Base-by-base conservation (phyloP, 2,329 filamentous ascomycete genomes). In the Trichoderma breve region DNA sequence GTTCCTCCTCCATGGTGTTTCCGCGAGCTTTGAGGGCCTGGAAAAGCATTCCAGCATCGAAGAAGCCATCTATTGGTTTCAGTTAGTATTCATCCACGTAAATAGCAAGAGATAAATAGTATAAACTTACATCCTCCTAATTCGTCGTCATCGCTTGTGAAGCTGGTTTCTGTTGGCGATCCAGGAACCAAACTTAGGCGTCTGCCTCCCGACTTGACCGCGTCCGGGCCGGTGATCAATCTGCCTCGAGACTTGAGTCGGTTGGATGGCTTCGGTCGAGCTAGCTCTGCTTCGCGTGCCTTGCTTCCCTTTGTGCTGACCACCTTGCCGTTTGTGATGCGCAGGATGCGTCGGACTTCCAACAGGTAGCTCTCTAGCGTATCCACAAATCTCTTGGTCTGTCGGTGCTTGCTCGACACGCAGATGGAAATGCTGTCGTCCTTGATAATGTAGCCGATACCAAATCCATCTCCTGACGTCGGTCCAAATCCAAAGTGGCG, bases 381-480 rank as follows among this genome's bases (percentile, higher is more conserved):
- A 77, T 97, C 94, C 73, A 98, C 90, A 79, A 96, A 97, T 6
- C 96, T 91, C 76, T 90, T 90, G 0, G 96, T 99, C 83, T 99
- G 96, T 53, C 96, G 86, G 81, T 99, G 96, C 83, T 98, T 98
- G 78, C 92, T 96, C 15, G 92, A 93, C 0, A 95, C 94, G 81
- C 96, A 98, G 73, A 99, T 95, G 61, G 91, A 94, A 73, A 98
- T 93, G 63, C 90, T 88, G 21, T 82, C 81, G 30, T 82, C 81
- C 82, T 99, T 99, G 87, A 99, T 98, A 78, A 99, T 98, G 84
- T 99, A 99, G 3, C 96, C 96, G 71, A 99, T 98, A 34, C 96
- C 96, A 79, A 98, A 98, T 0, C 96, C 96, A 75, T 98, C 94
- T 2, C 91, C 95, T 0, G 93, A 95, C 0, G 95, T 97, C 1